Percentiles rank a stretch among this genome's conserved stretches.
Conservation (phyloP, 1,284 basidiomycete genomes). For the Vanrija sp. region DNA sequence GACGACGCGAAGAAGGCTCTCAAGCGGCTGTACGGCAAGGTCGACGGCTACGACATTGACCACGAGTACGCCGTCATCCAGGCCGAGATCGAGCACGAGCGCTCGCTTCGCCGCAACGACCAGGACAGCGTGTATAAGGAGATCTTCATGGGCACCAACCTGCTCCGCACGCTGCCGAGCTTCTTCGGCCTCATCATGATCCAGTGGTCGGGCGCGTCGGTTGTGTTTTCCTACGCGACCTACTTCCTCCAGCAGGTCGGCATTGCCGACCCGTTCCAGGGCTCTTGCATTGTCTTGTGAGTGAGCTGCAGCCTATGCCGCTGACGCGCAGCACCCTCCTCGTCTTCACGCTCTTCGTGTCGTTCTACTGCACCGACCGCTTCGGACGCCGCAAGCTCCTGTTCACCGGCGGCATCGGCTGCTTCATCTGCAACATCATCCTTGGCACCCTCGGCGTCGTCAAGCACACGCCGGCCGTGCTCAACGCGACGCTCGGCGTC, state of each 20-base stretch:
- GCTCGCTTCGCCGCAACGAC: too few relatives aligned
- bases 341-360: conserved; percentile 35
- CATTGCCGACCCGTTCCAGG: background rate
- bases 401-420: conserved; percentile 27
- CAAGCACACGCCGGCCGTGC: conserved; percentile 2
- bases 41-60: conserved; percentile 18
- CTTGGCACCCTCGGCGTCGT: conserved; percentile 15
- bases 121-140: too few relatives aligned
- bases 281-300: conserved; percentile 9
- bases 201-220: background rate
- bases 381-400: conserved; percentile 44
- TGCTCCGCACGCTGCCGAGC: conserved; percentile 17
- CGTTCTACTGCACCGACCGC: conserved; percentile 40
- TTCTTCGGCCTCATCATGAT: conserved; percentile 6
- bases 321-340: conserved; percentile 20
- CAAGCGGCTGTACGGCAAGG: conserved; percentile 9
- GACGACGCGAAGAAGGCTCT: conserved; percentile 16
- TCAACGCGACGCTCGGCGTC: conserved; percentile 9
- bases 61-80: conserved; percentile 13
- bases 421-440: conserved; percentile 37
- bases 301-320: too few relatives aligned
- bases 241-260: conserved; percentile 18
- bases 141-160: conserved; percentile 14
- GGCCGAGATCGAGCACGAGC: conserved; percentile 7
- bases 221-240: conserved; percentile 19